Percentiles rank a stretch among this genome's conserved stretches.
These are phyloP conservation scores for Aspergillus panamensis DNA, from an alignment of 495 filamentous ascomycete species.

Conservation along the genomic window DNA sequence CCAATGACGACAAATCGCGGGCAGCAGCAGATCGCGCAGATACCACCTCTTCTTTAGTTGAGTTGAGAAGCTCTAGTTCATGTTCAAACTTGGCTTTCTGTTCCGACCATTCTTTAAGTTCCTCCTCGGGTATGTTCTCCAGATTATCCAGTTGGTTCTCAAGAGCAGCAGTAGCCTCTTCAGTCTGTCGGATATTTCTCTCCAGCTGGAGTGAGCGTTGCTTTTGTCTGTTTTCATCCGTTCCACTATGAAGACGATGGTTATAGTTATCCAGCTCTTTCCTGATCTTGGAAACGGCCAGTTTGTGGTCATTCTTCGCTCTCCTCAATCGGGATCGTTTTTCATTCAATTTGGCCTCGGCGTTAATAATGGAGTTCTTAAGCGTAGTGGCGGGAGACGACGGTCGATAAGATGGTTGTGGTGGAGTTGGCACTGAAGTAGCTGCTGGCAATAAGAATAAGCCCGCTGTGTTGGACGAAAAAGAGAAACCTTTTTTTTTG, in stretches of 20 bases:
- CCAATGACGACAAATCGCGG: slow-evolving; percentile 58
- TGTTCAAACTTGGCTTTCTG: slow-evolving; percentile 60
- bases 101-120: slow-evolving; percentile 55
- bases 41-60: slow-evolving; percentile 55
- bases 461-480: background rate
- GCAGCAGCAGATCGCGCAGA: slow-evolving; percentile 61
- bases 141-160: slow-evolving; percentile 63
- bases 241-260: slow-evolving; percentile 65
- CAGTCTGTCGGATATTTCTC: slow-evolving; percentile 77
- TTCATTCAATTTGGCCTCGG: slow-evolving; percentile 73
- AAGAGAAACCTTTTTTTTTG: slow-evolving; percentile 10
- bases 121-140: slow-evolving; percentile 64
- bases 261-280: slow-evolving; percentile 79
- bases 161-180: slow-evolving; percentile 63
- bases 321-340: slow-evolving; percentile 71
- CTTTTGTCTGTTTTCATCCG: slow-evolving; percentile 76
- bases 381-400: slow-evolving; percentile 88
- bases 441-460: slow-evolving; percentile 29
- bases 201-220: slow-evolving; percentile 75
- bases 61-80: slow-evolving; percentile 60
- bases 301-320: slow-evolving; percentile 74
- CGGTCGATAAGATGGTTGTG: slow-evolving; percentile 64
- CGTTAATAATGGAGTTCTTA: slow-evolving; percentile 77
- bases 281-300: slow-evolving; percentile 61
- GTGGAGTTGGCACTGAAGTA: slow-evolving; percentile 40